Evolutionary conservation across 1,284 basidiomycete genomes (phyloP), one percentile per base, ranked within the genome.

Genomic region (Kalmanozyma brasiliensis): DNA sequence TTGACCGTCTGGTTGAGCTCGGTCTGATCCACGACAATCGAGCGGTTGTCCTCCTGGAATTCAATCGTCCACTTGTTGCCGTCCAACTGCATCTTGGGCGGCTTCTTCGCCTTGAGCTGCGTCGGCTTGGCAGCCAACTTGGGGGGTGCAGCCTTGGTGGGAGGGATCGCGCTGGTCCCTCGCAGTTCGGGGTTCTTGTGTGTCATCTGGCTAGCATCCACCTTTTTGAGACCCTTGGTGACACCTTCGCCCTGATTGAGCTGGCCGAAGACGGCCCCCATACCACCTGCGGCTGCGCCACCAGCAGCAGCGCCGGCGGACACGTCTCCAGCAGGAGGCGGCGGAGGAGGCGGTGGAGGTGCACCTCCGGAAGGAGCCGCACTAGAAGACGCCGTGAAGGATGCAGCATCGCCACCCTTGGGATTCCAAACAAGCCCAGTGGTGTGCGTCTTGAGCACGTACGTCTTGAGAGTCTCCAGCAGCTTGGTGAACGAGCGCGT

Each of bases 11-110:
- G 94, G 78, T 85, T 90, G 64, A 95, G 85, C 79, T 91, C 90
- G 13, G 87, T 89, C 20, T 93, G 85, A 10, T 92, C 89, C 17
- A 99, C 87, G 11, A 89, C 86, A 58, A 99, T 85, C 14, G 84
- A 83, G 7, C 85, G 84, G 76, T 94, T 91, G 78, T 91, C 90
- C 82, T 98, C 95, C 84, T 94, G 90, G 82, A 93, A 90, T 85
- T 99, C 96, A 65, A 98, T 88, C 22, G 88, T 82, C 96, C 96
- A 99, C 84, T 94, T 96, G 81, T 88, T 95, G 13, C 94, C 94
- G 69, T 96, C 94, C 35, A 98, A 84, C 42, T 87, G 89, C 64
- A 93, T 90, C 82, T 92, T 94, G n/a, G 92, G 74, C 1, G 95
- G 94, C 80, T 97, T 97, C 87, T 96, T 97, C 10, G 65, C 59